These are phyloP conservation scores for Talaromyces piceae DNA, from an alignment of 2,329 filamentous ascomycete genomes.

Conservation along the genomic window DNA sequence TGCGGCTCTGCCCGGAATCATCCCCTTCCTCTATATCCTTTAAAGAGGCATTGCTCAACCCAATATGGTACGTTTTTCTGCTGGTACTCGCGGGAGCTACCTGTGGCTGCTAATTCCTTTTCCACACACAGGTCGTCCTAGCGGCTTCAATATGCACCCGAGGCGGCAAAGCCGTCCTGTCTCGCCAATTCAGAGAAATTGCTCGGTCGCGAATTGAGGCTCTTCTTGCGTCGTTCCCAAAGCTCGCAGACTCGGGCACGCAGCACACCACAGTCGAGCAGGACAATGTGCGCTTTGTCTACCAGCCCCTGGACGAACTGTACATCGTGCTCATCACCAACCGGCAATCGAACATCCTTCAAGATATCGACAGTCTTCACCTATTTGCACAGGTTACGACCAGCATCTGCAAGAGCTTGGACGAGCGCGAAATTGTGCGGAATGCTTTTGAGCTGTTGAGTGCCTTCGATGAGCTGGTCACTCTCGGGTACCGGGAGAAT, in stretches of 20 bases:
- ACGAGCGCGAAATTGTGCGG: conserved; percentile 88
- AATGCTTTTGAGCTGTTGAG: conserved; percentile 95
- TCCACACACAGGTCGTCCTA: conserved; percentile 75
- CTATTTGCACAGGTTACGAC: conserved; percentile 96
- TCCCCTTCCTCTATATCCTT: neutral
- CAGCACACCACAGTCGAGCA: conserved; percentile 98
- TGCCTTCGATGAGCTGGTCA: conserved; percentile 95
- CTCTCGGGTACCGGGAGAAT: conserved; percentile 92
- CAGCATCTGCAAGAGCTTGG: conserved; percentile 90
- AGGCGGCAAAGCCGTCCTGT: conserved; percentile 96
- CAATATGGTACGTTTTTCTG: conserved; percentile 12
- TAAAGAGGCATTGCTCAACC: neutral
- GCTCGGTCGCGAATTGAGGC: conserved; percentile 93
- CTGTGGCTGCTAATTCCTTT: conserved; percentile 4
- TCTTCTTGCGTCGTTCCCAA: conserved; percentile 92
- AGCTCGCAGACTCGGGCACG: conserved; percentile 89
- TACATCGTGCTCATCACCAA: conserved; percentile 99
- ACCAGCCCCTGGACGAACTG: conserved; percentile 96
- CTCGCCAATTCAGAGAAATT: conserved; percentile 96
- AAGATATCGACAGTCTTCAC: conserved; percentile 97
- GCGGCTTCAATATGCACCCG: conserved; percentile 98
- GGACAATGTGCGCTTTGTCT: conserved; percentile 98
- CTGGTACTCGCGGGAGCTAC: neutral
- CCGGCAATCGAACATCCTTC: conserved; percentile 96
- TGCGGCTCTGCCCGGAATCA: neutral